Conservation (phyloP, 2,329 filamentous ascomycete species). For the Pseudohalonectria lignicola region DNA sequence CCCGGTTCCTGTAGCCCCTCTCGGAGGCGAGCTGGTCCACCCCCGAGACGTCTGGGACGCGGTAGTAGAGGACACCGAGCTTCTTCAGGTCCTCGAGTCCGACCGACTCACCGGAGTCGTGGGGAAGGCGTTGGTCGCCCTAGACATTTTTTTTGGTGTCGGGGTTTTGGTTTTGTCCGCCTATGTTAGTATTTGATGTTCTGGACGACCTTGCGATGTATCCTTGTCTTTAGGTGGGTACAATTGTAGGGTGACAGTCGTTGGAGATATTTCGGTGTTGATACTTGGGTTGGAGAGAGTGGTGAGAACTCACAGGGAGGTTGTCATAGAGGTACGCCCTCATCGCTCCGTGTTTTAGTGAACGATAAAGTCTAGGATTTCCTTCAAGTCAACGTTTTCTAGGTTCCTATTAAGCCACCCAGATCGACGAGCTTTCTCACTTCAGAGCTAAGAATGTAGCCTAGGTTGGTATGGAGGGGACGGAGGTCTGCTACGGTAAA, state of each 20-base stretch:
- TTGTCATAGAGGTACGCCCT: slow-evolving; percentile 2
- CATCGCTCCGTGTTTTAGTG: neutral
- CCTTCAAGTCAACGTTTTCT: too few species aligned
- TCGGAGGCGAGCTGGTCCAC: slow-evolving; percentile 66
- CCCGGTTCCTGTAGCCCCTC: slow-evolving; percentile 86
- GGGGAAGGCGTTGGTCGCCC: slow-evolving; percentile 88
- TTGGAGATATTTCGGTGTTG: neutral
- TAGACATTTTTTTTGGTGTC: too few species aligned
- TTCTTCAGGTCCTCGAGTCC: slow-evolving; percentile 52
- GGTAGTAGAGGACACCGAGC: slow-evolving; percentile 73
- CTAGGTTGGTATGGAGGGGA: too few species aligned
- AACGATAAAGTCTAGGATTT: too few species aligned
- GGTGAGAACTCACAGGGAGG: neutral
- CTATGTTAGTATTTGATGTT: too few species aligned
- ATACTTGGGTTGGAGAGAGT: neutral
- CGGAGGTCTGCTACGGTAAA: too few species aligned
- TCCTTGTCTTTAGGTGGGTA: too few species aligned
- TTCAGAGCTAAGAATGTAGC: too few species aligned
- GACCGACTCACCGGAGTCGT: slow-evolving; percentile 71
- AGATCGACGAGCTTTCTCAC: too few species aligned
- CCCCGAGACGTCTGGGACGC: slow-evolving; percentile 48
- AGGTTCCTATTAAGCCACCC: too few species aligned
- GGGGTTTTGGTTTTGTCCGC: too few species aligned
- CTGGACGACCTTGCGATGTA: too few species aligned
- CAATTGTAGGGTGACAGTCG: slow-evolving; percentile 16